Base-by-base conservation (phyloP, 441 rosid species). In the Pelargonium exstipulatum region DNA sequence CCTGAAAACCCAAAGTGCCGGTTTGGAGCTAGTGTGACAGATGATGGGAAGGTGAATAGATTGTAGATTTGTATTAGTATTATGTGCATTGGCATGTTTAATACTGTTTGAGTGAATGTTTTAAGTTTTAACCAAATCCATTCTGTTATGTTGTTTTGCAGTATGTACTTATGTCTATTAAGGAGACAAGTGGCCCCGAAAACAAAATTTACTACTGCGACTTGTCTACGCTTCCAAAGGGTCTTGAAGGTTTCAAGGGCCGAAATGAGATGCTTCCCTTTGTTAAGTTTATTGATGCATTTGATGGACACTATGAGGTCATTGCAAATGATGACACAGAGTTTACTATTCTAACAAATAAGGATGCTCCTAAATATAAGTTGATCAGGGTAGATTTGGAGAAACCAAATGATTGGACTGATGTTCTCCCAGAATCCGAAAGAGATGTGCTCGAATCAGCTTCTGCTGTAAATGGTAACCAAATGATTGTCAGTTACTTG, bases 121-220 rank as follows among this genome's bases (percentile, higher is more conserved):
- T n/a, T n/a, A n/a, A n/a, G 60, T 5, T 53, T 14, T 5, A 53
- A 53, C 60, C 18, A 18, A 51, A 5, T 14, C 9, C 24, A 0
- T 48, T 57, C 74, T 67, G 43, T 35, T 55, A 17, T 73, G 69
- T 40, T 61, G 35, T 70, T 70, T n/a, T 87, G 85, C 94, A 95
- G 99, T 88, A 87, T 72, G 79, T 95, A 75, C 61, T 95, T 73
- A 78, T 92, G 71, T 62, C 69, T 74, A 85, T 84, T 22, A 14
- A 1, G 1, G 98, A 90, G 80, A 75, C 80, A 72, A 86, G 95
- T 81, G 97, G 87, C 81, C 96, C 97, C 10, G 87, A 87, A 71
- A 92, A 92, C 83, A 92, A 95, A 79, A 63, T 95, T 48, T 92
- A 89, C 80, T 90, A 90, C 78, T 95, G 90, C 22, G 86, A 90